Evolutionary conservation across 805 yeast genomes (phyloP).

Genomic region (Scheffersomyces stipitis): DNA sequence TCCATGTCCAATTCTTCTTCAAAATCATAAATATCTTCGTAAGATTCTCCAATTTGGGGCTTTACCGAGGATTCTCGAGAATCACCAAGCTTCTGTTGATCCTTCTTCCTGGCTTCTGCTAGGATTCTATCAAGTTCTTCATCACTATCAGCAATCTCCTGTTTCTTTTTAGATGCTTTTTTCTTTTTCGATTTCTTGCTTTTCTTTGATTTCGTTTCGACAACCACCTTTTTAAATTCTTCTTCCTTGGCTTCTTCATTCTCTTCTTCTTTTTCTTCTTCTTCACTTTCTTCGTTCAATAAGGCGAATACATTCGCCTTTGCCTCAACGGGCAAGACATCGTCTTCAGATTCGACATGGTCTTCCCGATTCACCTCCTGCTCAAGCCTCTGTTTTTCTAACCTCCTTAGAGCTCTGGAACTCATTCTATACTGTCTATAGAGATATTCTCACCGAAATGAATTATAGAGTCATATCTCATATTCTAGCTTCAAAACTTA

Average conservation of each 20-base stretch:
- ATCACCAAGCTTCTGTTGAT: constrained; percentile 20
- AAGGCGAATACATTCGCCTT: constrained; percentile 47
- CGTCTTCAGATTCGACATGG: constrained; percentile 12
- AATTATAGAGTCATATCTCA: too few species aligned
- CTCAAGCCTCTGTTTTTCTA: constrained; percentile 22
- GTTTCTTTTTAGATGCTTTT: constrained; percentile 9
- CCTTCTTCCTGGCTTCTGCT: constrained; percentile 36
- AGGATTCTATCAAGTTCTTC: constrained; percentile 60
- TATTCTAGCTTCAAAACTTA: too few species aligned
- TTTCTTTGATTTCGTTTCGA: constrained; percentile 19
- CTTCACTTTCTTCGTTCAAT: constrained; percentile 32
- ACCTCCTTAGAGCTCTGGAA: constrained; percentile 24
- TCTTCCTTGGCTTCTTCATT: constrained; percentile 7
- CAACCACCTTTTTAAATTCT: constrained; percentile 13
- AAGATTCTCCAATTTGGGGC: constrained; percentile 1
- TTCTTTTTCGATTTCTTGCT: constrained; percentile 18
- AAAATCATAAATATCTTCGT: constrained; percentile 13
- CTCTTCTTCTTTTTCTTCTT: constrained; percentile 16
- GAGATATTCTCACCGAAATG: too few species aligned
- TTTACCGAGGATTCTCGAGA: neutral
- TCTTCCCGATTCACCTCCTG: constrained; percentile 11
- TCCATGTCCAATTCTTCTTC: constrained; percentile 24
- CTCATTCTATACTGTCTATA: too few species aligned
- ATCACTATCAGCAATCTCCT: constrained; percentile 39
- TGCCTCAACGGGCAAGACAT: constrained; percentile 12